Evolutionary conservation across 2,329 filamentous ascomycete species (phyloP).

Genomic region (Camillea tinctor): DNA sequence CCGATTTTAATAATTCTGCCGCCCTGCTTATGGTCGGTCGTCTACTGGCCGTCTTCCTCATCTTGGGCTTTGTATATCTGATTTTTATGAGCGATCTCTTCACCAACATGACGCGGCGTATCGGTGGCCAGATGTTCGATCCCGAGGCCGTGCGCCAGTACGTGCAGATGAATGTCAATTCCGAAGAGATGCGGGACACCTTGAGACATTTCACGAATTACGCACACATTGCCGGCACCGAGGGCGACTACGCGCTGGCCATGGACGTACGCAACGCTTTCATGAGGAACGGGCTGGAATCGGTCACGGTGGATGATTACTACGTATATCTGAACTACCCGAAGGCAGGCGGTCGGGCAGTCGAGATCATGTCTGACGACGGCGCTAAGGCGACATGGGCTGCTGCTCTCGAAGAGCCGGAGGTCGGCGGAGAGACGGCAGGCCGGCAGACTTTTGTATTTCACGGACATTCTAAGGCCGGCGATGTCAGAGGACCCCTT

Average conservation of each 20-base stretch:
- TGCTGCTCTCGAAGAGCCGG: conserved; percentile 79
- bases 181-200: conserved; percentile 67
- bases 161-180: conserved; percentile 71
- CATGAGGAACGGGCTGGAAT: conserved; percentile 67
- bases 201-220: conserved; percentile 77
- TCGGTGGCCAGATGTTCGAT: conserved; percentile 73
- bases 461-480: conserved; percentile 84
- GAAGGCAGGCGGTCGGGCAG: conserved; percentile 68
- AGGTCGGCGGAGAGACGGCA: conserved; percentile 60
- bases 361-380: conserved; percentile 74
- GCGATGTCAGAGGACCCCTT: conserved; percentile 80
- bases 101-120: conserved; percentile 59
- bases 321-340: conserved; percentile 94
- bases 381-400: conserved; percentile 66
- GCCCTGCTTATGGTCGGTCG: conserved; percentile 67
- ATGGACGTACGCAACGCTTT: conserved; percentile 83
- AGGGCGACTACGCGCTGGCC: conserved; percentile 84
- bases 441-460: conserved; percentile 75
- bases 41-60: conserved; percentile 70
- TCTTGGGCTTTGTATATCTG: conserved; percentile 77
- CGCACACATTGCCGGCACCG: conserved; percentile 89
- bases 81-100: conserved; percentile 86
- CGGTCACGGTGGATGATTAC: conserved; percentile 74
- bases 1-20: conserved; percentile 42
- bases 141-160: conserved; percentile 77